Evolutionary conservation across 805 yeast genomes (phyloP), one percentile per base, ranked within the genome.

Genomic region (Candida maltosa): DNA sequence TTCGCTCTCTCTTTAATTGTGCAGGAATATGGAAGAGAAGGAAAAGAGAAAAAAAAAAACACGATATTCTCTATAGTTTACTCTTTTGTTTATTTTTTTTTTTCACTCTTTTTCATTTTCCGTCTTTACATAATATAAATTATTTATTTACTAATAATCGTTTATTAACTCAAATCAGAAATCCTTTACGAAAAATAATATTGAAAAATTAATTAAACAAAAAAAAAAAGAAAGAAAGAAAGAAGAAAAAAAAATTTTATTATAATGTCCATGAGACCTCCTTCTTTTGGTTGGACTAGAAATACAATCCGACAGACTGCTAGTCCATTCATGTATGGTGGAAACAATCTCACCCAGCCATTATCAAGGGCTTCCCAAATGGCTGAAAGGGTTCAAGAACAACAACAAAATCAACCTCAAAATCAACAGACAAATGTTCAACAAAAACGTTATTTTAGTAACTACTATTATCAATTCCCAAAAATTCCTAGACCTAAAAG

Each of bases 401-500:
- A 45, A 31, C 37, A 48, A 10, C 50, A 41, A 29, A 44, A 44
- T 10, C 29, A 32, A 14, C 31, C 42, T 12, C 39, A 30, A 4
- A 35, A 38, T 22, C 33, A 34, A 16, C 44, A 39, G 16, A 20
- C 12, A 10, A 27, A 32, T 18, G 34, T 26, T 17, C 48, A 47
- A 34, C 51, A 45, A 31, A 49, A 42, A 23, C 44, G 56, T 19
- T 34, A 41, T 32, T 38, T 48, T 12, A 45, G 59, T 34, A 49
- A 45, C 22, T 50, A 46, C 20, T 60, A 54, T 39, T 69, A 72
- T 41, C 62, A 58, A 10, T 73, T 76, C 47, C 80, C 82, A 1
- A 63, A 62, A 44, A 72, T 76, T 33, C 80, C 82, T 3, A 60
- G 80, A 38, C 80, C 83, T 5, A 76, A 73, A 52, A 55, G 80